These are phyloP conservation scores for Cercophora newfieldiana DNA, from an alignment of 495 filamentous ascomycete species.

Conservation along the genomic window DNA sequence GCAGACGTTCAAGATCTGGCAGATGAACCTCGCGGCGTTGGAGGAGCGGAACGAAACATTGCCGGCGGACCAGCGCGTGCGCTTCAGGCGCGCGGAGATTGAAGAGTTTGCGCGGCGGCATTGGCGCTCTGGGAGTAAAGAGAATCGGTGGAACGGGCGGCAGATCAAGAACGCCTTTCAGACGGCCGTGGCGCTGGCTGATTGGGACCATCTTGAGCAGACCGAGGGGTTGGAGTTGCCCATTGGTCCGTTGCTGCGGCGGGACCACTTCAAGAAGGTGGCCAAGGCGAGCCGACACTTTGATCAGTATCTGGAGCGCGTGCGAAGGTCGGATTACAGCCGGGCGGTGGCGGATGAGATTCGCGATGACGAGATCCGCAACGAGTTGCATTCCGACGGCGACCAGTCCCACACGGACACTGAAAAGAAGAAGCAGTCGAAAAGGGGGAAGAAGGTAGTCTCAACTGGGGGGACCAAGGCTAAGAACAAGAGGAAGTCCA, in stretches of 20 bases:
- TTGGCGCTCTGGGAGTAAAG: background rate
- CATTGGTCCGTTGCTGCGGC: background rate
- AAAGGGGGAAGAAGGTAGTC: too few relatives aligned
- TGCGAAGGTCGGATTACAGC: background rate
- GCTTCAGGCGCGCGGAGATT: background rate
- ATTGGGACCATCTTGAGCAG: background rate
- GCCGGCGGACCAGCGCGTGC: background rate
- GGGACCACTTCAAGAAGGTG: background rate
- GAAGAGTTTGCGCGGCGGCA: background rate
- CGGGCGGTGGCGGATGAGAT: background rate
- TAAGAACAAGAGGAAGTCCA: too few relatives aligned
- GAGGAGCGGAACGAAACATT: background rate
- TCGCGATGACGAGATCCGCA: background rate
- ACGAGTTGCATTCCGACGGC: too few relatives aligned
- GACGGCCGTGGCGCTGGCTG: background rate
- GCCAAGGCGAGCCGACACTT: background rate
- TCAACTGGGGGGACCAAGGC: too few relatives aligned
- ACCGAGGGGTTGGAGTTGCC: background rate
- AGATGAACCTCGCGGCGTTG: background rate
- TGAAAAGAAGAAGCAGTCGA: too few relatives aligned
- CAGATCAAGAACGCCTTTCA: background rate
- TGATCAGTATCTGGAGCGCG: background rate
- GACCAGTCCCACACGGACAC: too few relatives aligned
- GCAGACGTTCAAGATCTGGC: background rate
- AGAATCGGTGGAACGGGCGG: background rate